These are phyloP conservation scores for Calocybe gambosa DNA, from an alignment of 1,284 basidiomycete genomes.

Conservation along the genomic window DNA sequence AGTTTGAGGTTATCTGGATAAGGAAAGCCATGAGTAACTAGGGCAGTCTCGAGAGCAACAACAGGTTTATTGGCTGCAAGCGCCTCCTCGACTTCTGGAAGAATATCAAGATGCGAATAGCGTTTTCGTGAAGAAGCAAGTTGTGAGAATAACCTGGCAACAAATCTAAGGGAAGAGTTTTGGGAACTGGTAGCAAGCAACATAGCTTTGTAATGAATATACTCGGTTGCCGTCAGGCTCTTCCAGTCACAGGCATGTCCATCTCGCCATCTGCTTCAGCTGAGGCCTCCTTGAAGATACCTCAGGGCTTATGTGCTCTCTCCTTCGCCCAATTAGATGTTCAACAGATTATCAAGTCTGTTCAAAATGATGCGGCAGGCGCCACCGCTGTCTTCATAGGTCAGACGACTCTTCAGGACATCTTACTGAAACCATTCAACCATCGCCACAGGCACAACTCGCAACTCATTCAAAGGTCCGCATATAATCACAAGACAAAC, in stretches of 20 bases:
- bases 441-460: slow-evolving; percentile 32
- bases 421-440: slow-evolving; percentile 6
- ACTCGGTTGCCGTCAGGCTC: too few species aligned
- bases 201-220: neutral
- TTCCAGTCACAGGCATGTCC: too few species aligned
- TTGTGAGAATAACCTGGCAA: slow-evolving; percentile 1
- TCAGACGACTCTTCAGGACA: slow-evolving; percentile 18
- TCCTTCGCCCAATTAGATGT: slow-evolving; percentile 56
- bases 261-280: slow-evolving; percentile 36
- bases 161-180: neutral
- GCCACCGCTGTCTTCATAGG: slow-evolving; percentile 74
- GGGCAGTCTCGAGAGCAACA: slow-evolving; percentile 81
- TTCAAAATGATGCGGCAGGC: slow-evolving; percentile 59
- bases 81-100: slow-evolving; percentile 75
- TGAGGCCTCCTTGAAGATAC: slow-evolving; percentile 38
- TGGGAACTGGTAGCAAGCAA: neutral
- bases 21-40: slow-evolving; percentile 90
- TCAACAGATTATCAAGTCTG: slow-evolving; percentile 50
- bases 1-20: slow-evolving; percentile 75
- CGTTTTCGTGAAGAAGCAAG: slow-evolving; percentile 11
- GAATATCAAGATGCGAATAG: slow-evolving; percentile 54
- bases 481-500: neutral
- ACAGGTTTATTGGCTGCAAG: slow-evolving; percentile 53
- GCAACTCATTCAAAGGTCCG: slow-evolving; percentile 48
- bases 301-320: slow-evolving; percentile 50